phyloP scores from a whole-genome alignment of 2,329 filamentous ascomycete genomes.

The Penicillium sp. region DNA sequence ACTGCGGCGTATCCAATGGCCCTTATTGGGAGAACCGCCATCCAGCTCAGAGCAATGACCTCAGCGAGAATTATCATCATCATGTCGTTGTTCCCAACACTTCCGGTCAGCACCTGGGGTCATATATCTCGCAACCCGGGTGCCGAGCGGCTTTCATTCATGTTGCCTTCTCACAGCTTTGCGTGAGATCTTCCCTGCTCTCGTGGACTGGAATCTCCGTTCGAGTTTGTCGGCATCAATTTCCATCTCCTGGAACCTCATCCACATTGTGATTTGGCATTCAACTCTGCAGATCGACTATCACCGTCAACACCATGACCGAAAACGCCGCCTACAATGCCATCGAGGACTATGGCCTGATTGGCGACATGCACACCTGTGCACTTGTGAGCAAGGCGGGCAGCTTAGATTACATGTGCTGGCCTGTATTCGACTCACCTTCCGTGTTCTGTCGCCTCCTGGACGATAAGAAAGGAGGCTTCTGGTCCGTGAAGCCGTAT shows the following conservation, averaged over 20 bases:
- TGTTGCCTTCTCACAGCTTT: constrained; percentile 1
- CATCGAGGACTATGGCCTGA: constrained; percentile 75
- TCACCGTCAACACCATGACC: constrained; percentile 10
- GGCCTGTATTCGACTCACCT: constrained; percentile 77
- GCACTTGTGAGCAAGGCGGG: constrained; percentile 72
- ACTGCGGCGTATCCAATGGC: too few relatives aligned
- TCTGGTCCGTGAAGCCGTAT: constrained; percentile 62
- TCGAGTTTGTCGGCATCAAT: too few relatives aligned
- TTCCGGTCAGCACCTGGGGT: constrained; percentile 8
- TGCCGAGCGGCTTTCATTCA: constrained; percentile 1
- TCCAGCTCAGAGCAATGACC: constrained; percentile 23
- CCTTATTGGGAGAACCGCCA: neutral
- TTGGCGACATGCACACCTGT: constrained; percentile 77
- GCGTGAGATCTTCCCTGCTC: neutral
- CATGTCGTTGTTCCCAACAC: constrained; percentile 20
- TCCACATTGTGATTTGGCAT: neutral
- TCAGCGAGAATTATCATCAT: constrained; percentile 24
- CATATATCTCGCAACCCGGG: constrained; percentile 13
- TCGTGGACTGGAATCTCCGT: neutral
- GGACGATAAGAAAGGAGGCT: constrained; percentile 71
- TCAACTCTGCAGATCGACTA: neutral
- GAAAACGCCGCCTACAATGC: constrained; percentile 28
- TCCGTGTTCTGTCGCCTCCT: constrained; percentile 71
- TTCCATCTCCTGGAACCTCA: neutral
- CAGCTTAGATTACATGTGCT: constrained; percentile 75